Conservation (phyloP, 257 asterid species). For the Nicotiana tomentosiformis region DNA sequence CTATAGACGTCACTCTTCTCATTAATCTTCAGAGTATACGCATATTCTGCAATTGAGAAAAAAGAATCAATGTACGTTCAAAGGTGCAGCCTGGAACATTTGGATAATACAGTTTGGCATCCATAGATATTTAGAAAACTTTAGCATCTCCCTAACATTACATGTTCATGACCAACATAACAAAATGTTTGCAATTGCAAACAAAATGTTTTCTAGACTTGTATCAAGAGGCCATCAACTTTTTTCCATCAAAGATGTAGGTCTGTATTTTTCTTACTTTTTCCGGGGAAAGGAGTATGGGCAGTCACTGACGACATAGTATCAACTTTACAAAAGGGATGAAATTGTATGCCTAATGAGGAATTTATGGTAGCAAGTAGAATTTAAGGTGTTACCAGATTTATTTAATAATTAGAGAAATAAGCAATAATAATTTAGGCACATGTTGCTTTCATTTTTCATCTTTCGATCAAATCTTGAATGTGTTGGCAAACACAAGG, state of each 20-base stretch:
- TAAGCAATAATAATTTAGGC: background rate
- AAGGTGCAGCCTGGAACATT: background rate
- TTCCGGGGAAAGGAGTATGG: background rate
- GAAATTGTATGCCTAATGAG: constrained; percentile 1
- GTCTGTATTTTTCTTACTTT: background rate
- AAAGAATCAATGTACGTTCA: background rate
- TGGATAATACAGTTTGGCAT: background rate
- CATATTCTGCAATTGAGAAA: constrained; percentile 49
- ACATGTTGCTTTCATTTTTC: background rate
- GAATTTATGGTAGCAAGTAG: background rate
- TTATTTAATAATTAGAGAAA: background rate
- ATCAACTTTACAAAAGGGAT: background rate
- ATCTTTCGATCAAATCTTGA: background rate
- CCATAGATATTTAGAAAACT: background rate
- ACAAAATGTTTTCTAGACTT: background rate
- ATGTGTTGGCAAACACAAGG: background rate
- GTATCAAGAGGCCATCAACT: background rate
- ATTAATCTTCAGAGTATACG: constrained; percentile 57
- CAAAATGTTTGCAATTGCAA: background rate
- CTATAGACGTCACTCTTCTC: constrained; percentile 88
- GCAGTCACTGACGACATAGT: background rate
- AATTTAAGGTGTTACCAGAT: background rate
- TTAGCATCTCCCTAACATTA: background rate
- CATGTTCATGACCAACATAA: background rate
- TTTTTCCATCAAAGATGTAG: background rate